Base-by-base conservation (phyloP, 2,329 filamentous ascomycete species). In the Pseudogymnoascus sp. region DNA sequence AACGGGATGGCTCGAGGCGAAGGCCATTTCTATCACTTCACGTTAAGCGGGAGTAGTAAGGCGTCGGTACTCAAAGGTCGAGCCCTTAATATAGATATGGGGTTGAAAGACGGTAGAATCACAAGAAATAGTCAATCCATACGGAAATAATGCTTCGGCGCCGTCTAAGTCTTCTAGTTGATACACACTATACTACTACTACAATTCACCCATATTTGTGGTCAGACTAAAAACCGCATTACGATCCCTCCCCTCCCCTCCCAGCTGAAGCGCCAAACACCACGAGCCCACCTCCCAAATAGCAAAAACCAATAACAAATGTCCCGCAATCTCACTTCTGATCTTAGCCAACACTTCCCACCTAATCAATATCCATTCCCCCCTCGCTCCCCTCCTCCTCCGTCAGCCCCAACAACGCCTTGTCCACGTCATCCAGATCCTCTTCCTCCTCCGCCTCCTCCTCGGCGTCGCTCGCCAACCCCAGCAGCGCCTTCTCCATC, bases 401-500 rank as follows among this genome's bases (percentile, higher is more conserved):
- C 1, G 72, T 73, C n/a, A 56, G 10, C 17, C 72, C 70, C 21
- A 74, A 62, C 31, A 74, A 62, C 26, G 68, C 68, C 50, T 79
- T 80, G 10, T 77, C 77, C 7, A 81, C 80, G 59, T 79, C 79
- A 60, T 80, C 80, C 4, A 75, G 72, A 44, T 74, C 78, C 21
- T 77, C 76, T 37, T 78, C 78, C 1, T 75, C 73, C 7, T 76
- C 78, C 6, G 73, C 73, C 33, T 75, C 75, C 3, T 77, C 74
- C 10, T 74, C 77, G 10, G 75, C 79, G 5, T 80, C 77, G 59
- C 74, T 78, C 1, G 75, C 81, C 37, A 81, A 67, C 11, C 78
- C 80, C 3, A 81, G 70, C 13, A 81, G 71, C 61, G 83, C 82
- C 68, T 82, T 79, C 15, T 84, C 80, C 61, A 79, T 80, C 29